Evolutionary conservation across 2,329 filamentous ascomycete genomes (phyloP), one percentile per base, ranked within the genome.

Genomic region (Ascochyta pisi): DNA sequence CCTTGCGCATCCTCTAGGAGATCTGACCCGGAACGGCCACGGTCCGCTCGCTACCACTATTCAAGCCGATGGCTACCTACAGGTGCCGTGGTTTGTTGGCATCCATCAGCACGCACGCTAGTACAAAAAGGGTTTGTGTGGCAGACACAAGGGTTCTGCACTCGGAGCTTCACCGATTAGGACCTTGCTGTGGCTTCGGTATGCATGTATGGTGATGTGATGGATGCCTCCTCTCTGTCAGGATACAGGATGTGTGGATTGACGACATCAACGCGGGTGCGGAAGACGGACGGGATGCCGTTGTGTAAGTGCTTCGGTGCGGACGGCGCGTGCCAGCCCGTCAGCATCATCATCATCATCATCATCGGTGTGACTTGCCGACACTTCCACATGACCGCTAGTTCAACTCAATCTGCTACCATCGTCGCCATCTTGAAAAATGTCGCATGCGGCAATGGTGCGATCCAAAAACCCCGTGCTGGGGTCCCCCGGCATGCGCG

Each of bases 361-460:
- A 46, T 59, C 16, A 65, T 64, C 63, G 57, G 57, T 65, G 54
- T 60, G 61, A 57, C 43, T 44, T 54, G 57, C 53, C 42, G 37
- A 34, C 39, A 22, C 27, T 24, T 19, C 3, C 22, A 24, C 5
- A 42, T 39, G 26, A 26, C 54, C 48, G 43, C 34, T 41, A 12
- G 37, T 38, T 15, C 26, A 50, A 13, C 39, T 51, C 44, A 33
- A 54, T 40, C 15, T 57, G 16, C 27, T 50, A 7, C 50, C 27
- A 9, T 26, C 22, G 45, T 43, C 31, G 41, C 38, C 15, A 26
- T 3, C n/a, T 47, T 35, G 9, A 31, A 26, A 16, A 8, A 29
- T 16, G 2, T 35, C 12, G 31, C 31, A 38, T 26, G 43, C 43
- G 26, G n/a, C 6, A 24, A 47, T 42, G 6, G 23, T 31, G 15